Conservation (phyloP, 73 alveolate species). For the Tetrahymena thermophila region DNA sequence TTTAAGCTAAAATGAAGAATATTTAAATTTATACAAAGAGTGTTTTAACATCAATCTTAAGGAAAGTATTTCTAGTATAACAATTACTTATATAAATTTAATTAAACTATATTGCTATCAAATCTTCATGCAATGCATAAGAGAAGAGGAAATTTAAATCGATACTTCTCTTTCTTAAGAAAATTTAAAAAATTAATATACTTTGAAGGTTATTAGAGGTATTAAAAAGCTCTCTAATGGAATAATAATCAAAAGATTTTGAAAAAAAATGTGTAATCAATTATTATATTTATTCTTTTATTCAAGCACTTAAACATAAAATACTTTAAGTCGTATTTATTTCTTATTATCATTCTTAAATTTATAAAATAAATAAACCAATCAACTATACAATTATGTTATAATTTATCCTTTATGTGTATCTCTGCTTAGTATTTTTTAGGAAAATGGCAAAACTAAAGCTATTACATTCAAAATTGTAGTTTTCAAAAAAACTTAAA, state of each 20-base stretch:
- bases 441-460: no score
- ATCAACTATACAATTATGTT: no score
- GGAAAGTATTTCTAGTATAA: not conserved
- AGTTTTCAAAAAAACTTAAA: no score
- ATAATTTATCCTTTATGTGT: no score
- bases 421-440: no score
- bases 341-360: no score
- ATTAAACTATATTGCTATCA: not conserved
- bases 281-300: not conserved
- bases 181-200: not conserved
- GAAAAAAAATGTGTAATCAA: not conserved
- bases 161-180: not conserved
- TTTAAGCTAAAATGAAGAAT: not conserved
- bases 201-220: not conserved
- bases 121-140: not conserved
- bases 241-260: not conserved
- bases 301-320: no score
- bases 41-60: not conserved
- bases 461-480: no score
- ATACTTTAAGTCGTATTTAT: not conserved
- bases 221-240: not conserved
- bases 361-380: no score
- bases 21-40: not conserved
- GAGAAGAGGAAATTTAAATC: not conserved
- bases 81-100: not conserved